phyloP scores from a whole-genome alignment of 805 yeast species.

The Brettanomyces sp. region DNA sequence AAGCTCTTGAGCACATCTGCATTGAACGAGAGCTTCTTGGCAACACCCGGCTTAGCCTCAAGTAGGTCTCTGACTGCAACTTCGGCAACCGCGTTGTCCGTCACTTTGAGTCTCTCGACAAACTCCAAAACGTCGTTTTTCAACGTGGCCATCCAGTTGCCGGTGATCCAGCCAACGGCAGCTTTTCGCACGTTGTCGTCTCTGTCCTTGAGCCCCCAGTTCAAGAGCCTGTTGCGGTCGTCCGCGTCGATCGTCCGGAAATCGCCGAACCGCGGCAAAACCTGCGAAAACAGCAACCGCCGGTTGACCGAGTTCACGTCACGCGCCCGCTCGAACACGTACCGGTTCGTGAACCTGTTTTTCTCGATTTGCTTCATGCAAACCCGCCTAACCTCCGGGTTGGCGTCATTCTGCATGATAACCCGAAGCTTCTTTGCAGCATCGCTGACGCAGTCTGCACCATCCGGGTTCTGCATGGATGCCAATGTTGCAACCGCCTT shows the following conservation, averaged over 20 bases:
- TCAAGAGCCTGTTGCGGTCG: slow-evolving; percentile 56
- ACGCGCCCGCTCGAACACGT: slow-evolving; percentile 70
- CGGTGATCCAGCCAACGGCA: slow-evolving; percentile 59
- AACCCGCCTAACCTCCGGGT: slow-evolving; percentile 83
- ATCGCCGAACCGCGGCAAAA: slow-evolving; percentile 59
- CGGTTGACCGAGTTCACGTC: slow-evolving; percentile 69
- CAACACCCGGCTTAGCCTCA: slow-evolving; percentile 51
- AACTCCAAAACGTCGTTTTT: slow-evolving; percentile 65
- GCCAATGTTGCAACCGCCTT: slow-evolving; percentile 78
- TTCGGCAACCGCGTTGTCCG: slow-evolving; percentile 59
- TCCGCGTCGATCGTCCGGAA: slow-evolving; percentile 40
- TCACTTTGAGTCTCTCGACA: slow-evolving; percentile 61
- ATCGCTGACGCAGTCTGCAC: slow-evolving; percentile 31
- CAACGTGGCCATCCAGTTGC: slow-evolving; percentile 61
- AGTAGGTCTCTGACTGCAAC: slow-evolving; percentile 58
- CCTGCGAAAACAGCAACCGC: slow-evolving; percentile 58
- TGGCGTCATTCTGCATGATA: slow-evolving; percentile 68
- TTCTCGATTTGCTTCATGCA: slow-evolving; percentile 65
- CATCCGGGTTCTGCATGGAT: slow-evolving; percentile 57
- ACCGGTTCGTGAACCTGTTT: slow-evolving; percentile 41
- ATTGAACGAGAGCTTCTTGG: slow-evolving; percentile 50
- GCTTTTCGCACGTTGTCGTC: slow-evolving; percentile 67
- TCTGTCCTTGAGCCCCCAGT: slow-evolving; percentile 85
- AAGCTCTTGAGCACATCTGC: slow-evolving; percentile 59
- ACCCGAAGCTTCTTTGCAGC: slow-evolving; percentile 38